Evolutionary conservation across 2,329 filamentous ascomycete genomes (phyloP), one percentile per base, ranked within the genome.

Genomic region (Knufia fluminis): DNA sequence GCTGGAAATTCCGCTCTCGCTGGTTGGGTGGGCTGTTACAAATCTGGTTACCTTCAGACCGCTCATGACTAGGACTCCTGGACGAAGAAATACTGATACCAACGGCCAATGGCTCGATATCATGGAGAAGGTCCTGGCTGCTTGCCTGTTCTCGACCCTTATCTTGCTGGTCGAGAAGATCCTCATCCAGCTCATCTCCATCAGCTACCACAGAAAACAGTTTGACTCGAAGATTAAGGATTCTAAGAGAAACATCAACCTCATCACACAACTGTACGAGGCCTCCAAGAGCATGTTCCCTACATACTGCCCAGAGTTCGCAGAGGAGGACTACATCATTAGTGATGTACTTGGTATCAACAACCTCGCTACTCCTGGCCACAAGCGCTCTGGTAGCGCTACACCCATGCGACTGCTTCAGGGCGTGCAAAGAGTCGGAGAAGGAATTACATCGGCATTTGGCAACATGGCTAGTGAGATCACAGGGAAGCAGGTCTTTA

Each of bases 391-490:
- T 2, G 85, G 84, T 39, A 80, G 82, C 6, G 79, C 76, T 4
- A 86, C 85, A 1, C 91, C 91, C 0, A 82, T 94, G 75, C 81
- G 79, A 54, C 68, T 96, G 14, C 82, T 97, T 44, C 75, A 76
- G 32, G 82, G 84, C 49, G 82, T 88, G 45, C 85, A 86, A 35
- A 82, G 89, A 19, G 74, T 95, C 48, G 91, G 91, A 60, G 91
- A 94, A 72, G 95, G 95, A 69, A 81, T 97, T 54, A 95, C 90
- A 0, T 90, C 88, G 1, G 86, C 84, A 0, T 94, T 97, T 65
- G 92, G 92, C 20, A 92, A 94, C 60, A 80, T 97, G 45, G 91
- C 92, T 1, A 86, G 87, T 1, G 92, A 97, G 61, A 90, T 98
- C 52, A 95, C 92, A 0, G 92, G 92, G 57, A 94, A 94, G 70